phyloP scores from a whole-genome alignment of 176 grass and related monocot genomes.

The Hordeum vulgare region DNA sequence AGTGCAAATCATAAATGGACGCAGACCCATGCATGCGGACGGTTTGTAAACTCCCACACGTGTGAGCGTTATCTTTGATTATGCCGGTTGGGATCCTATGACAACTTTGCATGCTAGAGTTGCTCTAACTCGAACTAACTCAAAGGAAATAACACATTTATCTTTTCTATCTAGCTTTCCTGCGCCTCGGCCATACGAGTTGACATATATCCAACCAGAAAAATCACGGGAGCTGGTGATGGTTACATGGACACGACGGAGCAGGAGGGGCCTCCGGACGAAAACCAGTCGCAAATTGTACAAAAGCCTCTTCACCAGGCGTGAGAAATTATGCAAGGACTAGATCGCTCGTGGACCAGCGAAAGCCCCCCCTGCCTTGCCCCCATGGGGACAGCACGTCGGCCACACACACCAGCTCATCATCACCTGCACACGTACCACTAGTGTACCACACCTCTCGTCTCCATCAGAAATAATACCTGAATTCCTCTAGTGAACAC shows the following conservation, averaged over 20 bases:
- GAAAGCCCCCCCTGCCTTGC: not conserved
- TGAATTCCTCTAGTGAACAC: not conserved
- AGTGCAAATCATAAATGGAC: no score
- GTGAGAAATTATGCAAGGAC: slow-evolving; percentile 18
- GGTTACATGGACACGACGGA: not conserved
- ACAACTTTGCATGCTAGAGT: no score
- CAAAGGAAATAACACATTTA: no score
- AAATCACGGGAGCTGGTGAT: not conserved
- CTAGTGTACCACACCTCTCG: not conserved
- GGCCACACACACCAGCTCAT: slow-evolving; percentile 13
- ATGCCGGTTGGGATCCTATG: no score
- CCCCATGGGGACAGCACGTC: not conserved
- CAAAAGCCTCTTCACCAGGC: not conserved
- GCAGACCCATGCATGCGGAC: no score
- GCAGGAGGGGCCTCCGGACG: not conserved
- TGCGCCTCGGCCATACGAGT: no score
- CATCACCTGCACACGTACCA: not conserved
- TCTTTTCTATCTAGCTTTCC: no score
- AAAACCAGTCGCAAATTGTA: not conserved
- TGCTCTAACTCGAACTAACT: no score
- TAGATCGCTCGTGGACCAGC: slow-evolving; percentile 18
- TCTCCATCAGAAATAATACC: slow-evolving; percentile 17
- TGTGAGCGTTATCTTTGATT: no score
- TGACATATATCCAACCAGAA: not conserved
- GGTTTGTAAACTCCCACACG: no score